Evolutionary conservation across 257 asterid genomes (phyloP).

Genomic region (Solanum virginianum): DNA sequence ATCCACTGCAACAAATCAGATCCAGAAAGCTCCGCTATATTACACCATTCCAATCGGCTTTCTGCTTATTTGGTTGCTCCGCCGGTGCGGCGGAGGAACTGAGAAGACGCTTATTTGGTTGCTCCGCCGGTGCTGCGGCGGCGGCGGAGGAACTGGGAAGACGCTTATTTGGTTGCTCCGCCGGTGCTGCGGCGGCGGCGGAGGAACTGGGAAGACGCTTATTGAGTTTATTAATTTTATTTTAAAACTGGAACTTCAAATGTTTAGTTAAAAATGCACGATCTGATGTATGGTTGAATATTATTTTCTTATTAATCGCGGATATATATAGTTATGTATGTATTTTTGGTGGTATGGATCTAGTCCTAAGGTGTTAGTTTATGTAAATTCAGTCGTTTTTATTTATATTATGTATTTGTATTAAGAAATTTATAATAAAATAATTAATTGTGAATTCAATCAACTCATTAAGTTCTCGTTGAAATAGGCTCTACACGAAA

Average conservation of each 20-base stretch:
- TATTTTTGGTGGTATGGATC: too few relatives aligned
- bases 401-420: too few relatives aligned
- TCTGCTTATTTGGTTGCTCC: neutral
- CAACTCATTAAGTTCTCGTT: too few relatives aligned
- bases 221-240: neutral
- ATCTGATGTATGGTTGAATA: neutral
- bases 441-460: neutral
- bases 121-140: too few relatives aligned
- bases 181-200: neutral
- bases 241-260: neutral
- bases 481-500: too few relatives aligned
- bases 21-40: neutral
- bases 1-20: neutral
- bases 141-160: constrained; percentile 21
- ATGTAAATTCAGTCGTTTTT: too few relatives aligned
- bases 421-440: neutral
- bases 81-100: neutral
- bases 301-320: too few relatives aligned
- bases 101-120: neutral
- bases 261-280: neutral
- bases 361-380: too few relatives aligned
- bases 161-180: too few relatives aligned
- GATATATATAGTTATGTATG: neutral
- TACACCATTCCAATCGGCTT: neutral
- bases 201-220: neutral